Conservation (phyloP, 148 eudicot genomes). For the Camellia japonica region DNA sequence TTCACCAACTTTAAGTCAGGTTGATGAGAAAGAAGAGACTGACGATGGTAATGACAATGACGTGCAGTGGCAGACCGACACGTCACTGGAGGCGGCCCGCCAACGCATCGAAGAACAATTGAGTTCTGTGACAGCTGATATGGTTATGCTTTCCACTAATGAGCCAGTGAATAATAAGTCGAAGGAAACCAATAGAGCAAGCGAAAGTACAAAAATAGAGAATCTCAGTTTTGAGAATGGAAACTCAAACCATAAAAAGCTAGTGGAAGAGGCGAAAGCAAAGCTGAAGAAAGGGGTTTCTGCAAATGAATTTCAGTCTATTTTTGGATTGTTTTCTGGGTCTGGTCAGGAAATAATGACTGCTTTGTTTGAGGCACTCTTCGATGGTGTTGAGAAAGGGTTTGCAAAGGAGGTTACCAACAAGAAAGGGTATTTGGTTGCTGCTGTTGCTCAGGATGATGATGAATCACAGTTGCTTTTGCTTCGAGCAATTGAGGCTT, state of each 20-base stretch:
- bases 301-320: constrained; percentile 45
- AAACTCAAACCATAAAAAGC: constrained; percentile 16
- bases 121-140: constrained; percentile 70
- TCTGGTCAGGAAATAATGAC: constrained; percentile 44
- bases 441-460: constrained; percentile 48
- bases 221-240: constrained; percentile 27
- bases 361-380: constrained; percentile 55
- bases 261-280: constrained; percentile 45
- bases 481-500: constrained; percentile 57
- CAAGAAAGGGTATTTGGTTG: constrained; percentile 49
- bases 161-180: constrained; percentile 48
- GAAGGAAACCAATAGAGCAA: background rate
- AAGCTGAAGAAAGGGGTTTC: constrained; percentile 40
- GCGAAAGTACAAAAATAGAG: background rate
- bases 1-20: constrained; percentile 49
- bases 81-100: constrained; percentile 69
- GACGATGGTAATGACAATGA: constrained; percentile 46
- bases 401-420: constrained; percentile 49
- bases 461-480: constrained; percentile 52
- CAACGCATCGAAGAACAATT: constrained; percentile 71
- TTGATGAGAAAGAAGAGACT: constrained; percentile 39
- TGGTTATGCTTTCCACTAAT: constrained; percentile 69
- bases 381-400: constrained; percentile 52
- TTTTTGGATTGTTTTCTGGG: constrained; percentile 49
- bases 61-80: constrained; percentile 76